Base-by-base conservation (phyloP, 1,139 yeast genomes). In the Yamadazyma kanchanaburiensis region DNA sequence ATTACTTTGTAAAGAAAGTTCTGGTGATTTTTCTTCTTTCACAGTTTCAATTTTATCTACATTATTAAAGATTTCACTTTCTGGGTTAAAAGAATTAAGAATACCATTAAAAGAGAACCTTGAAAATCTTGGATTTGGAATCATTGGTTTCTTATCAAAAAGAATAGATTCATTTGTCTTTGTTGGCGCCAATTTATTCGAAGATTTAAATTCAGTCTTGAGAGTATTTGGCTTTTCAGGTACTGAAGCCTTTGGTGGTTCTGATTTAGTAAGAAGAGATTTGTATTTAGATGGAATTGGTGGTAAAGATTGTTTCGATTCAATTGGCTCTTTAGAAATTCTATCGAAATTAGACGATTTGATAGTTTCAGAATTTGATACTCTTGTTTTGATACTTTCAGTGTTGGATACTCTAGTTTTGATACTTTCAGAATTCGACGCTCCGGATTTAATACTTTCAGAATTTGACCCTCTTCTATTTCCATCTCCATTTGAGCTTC, bases 91-190 rank as follows among this genome's bases (percentile, higher is more conserved):
- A 12, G 40, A 38, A 34, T 43, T 51, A 33, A 56, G 41, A 28
- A 68, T 46, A 1, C 70, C 72, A 26, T 65, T 65, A 45, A 68
- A 64, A 0, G 74, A 65, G 34, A 68, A 57, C 26, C 65, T 52
- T 0, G 74, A 66, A 33, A 68, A 68, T 27, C 70, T 46, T 7
- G 74, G 74, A 34, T 68, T 68, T 9, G 74, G 73, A 23, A 67
- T 64, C 22, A 36, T 27, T 6, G 37, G 33, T 13, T 27, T 31
- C 19, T 15, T 19, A 10, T 23, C 32, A 20, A 24, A 24, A 8
- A 27, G 10, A n/a, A 21, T 30, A 11, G 28, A 21, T 3, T 25
- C 25, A 9, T 26, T 26, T 15, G 24, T 12, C 15, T 20, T 23
- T 11, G 19, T 3, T 11, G 33, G 21, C 4, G 31, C 11, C 6